A percentile compares a stretch with the other conserved stretches of the same genome.
Conservation (phyloP, 306 rosid genomes). For the Cucumis cinereus region DNA sequence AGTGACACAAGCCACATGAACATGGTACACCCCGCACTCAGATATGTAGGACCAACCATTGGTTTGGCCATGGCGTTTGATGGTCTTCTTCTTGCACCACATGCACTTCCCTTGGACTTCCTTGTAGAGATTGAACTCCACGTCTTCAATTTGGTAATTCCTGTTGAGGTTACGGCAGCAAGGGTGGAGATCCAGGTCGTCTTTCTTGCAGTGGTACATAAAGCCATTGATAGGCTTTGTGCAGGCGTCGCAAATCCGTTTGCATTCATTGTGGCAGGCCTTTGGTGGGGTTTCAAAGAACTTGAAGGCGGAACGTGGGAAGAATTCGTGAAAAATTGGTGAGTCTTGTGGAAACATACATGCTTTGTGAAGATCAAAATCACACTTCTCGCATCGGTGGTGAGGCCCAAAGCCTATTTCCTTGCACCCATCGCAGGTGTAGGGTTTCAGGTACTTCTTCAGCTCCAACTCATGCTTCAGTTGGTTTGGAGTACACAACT, state of each 20-base stretch:
- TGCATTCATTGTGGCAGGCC: not conserved
- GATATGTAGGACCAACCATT: constrained; percentile 17
- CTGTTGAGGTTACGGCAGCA: not conserved
- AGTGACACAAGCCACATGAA: constrained; percentile 11
- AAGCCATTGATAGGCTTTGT: not conserved
- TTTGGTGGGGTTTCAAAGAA: not conserved
- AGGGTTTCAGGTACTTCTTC: constrained; percentile 3
- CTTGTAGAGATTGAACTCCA: not conserved
- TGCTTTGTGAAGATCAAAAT: constrained; percentile 8
- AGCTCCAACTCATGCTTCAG: constrained; percentile 2
- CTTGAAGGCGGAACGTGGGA: not conserved
- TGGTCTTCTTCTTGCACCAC: constrained; percentile 7
- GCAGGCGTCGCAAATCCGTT: not conserved
- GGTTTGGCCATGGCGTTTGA: not conserved
- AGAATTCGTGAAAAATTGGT: not conserved
- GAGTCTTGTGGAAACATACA: not conserved
- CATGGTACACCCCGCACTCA: not conserved
- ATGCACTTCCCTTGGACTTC: not conserved
- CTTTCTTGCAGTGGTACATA: not conserved
- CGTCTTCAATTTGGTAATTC: not conserved
- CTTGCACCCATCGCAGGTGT: constrained; percentile 11
- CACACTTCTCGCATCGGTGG: constrained; percentile 10
- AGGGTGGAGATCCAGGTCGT: not conserved
- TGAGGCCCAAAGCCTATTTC: constrained; percentile 8
- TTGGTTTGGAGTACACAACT: not conserved